Percentiles rank a stretch among this genome's conserved stretches.
phyloP scores from a whole-genome alignment of 495 filamentous ascomycete genomes.

The Penicillium odoratum region DNA sequence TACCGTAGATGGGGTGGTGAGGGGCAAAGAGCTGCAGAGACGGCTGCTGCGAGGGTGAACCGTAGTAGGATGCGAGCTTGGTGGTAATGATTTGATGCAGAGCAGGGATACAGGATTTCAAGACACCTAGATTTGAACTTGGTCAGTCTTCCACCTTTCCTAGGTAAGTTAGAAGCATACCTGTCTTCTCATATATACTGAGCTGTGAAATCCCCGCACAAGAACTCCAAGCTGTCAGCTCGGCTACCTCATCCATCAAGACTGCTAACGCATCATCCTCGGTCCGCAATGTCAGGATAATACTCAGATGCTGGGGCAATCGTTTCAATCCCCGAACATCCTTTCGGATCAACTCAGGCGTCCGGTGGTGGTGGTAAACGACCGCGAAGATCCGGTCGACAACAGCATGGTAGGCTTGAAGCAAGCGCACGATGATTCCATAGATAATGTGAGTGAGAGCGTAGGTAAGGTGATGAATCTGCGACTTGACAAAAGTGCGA shows the following conservation, averaged over 20 bases:
- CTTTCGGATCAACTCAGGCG: constrained; percentile 82
- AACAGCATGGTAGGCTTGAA: constrained; percentile 75
- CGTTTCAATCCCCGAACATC: constrained; percentile 75
- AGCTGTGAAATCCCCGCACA: constrained; percentile 81
- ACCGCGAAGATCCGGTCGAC: constrained; percentile 73
- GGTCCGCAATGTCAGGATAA: constrained; percentile 75
- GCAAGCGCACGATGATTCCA: constrained; percentile 78
- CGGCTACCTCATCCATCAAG: constrained; percentile 84
- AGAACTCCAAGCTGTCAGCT: constrained; percentile 88
- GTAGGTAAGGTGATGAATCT: constrained; percentile 69
- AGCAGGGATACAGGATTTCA: constrained; percentile 80
- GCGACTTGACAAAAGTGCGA: constrained; percentile 64
- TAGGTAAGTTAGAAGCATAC: constrained; percentile 45
- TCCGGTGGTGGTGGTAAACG: constrained; percentile 88
- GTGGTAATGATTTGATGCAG: constrained; percentile 70
- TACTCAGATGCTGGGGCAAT: constrained; percentile 82
- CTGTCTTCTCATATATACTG: constrained; percentile 88
- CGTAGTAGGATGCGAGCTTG: constrained; percentile 83
- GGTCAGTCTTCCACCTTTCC: not conserved
- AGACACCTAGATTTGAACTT: constrained; percentile 55
- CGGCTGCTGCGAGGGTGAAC: constrained; percentile 58
- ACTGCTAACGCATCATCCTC: constrained; percentile 72
- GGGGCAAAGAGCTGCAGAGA: constrained; percentile 74
- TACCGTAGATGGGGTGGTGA: constrained; percentile 51
- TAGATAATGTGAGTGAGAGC: constrained; percentile 77